Base-by-base conservation (phyloP, 768 basidiomycete genomes). In the Trametes cinnabarina region DNA sequence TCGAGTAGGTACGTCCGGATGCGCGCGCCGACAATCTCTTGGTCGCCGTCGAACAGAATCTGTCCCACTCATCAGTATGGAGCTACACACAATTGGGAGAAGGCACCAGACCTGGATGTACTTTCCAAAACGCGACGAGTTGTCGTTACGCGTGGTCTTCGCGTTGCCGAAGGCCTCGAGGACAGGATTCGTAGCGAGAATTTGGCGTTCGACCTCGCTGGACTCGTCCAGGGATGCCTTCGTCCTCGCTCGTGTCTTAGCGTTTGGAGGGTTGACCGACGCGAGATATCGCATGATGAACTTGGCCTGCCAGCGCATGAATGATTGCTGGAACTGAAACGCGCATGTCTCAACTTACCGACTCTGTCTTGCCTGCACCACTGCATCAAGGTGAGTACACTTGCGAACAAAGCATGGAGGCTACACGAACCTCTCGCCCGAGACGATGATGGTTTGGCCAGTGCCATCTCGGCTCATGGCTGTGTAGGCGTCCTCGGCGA, bases 251-350 rank as follows among this genome's bases (percentile, higher is more conserved):
- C 86, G 85, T 54, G 80, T 70, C 65, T 76, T 79, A 60, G 80
- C 71, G 66, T 85, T 79, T 28, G 87, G 63, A 61, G 95, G 94
- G 63, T 98, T 97, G 43, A 99, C 94, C 1, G 96, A 98, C 12
- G 97, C 97, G 65, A 99, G 88, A 73, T 98, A 99, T 58, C 97
- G 87, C 87, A 99, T 96, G 73, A 99, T 99, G 77, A 94, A 94
- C 78, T 99, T 98, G 50, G 97, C 91, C 89, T 92, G 66, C 46
- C 61, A 48, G 46, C 44, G 39, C 17, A 61, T 54, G 30, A 44
- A 23, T 41, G 32, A 47, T 64, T 56, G 48, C 44, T 12, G 54
- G 14, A 48, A 57, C 47, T 22, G 35, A 8, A 42, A 43, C 20
- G 22, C 44, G 17, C 48, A 12, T 12, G 2, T 8, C 7, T n/a